Evolutionary conservation across 495 filamentous ascomycete species (phyloP).

Genomic region (Coniosporium apollinis): DNA sequence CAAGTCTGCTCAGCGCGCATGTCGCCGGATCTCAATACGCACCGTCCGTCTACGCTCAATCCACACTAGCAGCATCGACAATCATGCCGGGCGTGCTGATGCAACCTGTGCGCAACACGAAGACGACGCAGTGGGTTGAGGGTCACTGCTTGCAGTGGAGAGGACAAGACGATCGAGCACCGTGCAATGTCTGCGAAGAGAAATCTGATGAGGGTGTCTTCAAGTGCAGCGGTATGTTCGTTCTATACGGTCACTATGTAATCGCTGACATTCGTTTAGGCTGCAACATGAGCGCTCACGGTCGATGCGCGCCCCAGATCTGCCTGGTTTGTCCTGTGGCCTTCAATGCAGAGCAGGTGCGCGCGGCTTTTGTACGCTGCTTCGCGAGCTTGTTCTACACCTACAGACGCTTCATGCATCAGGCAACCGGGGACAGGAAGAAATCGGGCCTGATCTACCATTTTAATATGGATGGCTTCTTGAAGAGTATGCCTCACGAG

Average conservation of each 20-base stretch:
- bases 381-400: conserved; percentile 92
- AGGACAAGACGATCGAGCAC: conserved; percentile 44
- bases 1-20: conserved; percentile 54
- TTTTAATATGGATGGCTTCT: conserved; percentile 89
- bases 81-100: conserved; percentile 83
- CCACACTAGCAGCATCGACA: conserved; percentile 93
- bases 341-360: conserved; percentile 78
- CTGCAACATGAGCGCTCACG: conserved; percentile 63
- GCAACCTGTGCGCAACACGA: conserved; percentile 72
- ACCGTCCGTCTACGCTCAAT: conserved; percentile 88
- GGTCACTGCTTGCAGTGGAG: conserved; percentile 78
- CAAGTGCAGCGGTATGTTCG: conserved; percentile 40
- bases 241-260: not conserved
- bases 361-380: conserved; percentile 85
- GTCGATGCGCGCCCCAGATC: conserved; percentile 63
- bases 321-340: conserved; percentile 77
- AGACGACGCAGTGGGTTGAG: conserved; percentile 80
- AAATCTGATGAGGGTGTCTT: conserved; percentile 80
- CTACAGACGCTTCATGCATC: conserved; percentile 68
- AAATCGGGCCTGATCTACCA: conserved; percentile 71
- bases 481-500: conserved; percentile 77
- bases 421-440: conserved; percentile 67
- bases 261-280: conserved; percentile 25
- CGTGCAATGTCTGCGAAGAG: conserved; percentile 81
- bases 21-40: conserved; percentile 69